A percentile compares a stretch with the other conserved stretches of the same genome.
Evolutionary conservation across 2,329 filamentous ascomycete genomes (phyloP).

Genomic region (Drechmeria coniospora): DNA sequence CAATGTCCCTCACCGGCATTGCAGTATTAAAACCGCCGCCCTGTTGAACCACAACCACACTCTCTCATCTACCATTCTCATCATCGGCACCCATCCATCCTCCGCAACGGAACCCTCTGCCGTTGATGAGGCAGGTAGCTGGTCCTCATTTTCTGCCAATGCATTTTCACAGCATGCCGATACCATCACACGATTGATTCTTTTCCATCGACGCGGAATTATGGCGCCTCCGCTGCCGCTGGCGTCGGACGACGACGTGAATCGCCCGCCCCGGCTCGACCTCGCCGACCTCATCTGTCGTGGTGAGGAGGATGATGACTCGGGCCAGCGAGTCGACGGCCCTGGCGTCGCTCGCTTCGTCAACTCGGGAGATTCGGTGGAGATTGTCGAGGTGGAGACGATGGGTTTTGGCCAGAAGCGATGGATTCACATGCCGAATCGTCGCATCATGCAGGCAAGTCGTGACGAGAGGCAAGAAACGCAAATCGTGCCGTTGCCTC

Average conservation of each 20-base stretch:
- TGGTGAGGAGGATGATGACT: not conserved
- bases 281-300: constrained; percentile 1
- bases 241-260: not conserved
- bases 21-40: no score
- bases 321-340: not conserved
- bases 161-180: no score
- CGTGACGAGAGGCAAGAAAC: not conserved
- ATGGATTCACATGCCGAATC: constrained; percentile 17
- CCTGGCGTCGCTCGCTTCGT: constrained; percentile 11
- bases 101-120: no score
- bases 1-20: no score
- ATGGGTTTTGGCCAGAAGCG: constrained; percentile 18
- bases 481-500: not conserved
- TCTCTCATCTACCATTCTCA: no score
- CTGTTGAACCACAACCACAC: no score
- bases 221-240: not conserved
- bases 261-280: not conserved
- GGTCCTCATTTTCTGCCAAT: no score
- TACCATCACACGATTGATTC: no score
- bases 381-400: constrained; percentile 22
- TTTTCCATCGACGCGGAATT: not conserved
- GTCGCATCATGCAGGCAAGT: constrained; percentile 13
- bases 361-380: constrained; percentile 11
- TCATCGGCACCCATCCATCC: no score
- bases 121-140: no score